Conservation (phyloP, 2,329 filamentous ascomycete species). For the Xylaria sp. region DNA sequence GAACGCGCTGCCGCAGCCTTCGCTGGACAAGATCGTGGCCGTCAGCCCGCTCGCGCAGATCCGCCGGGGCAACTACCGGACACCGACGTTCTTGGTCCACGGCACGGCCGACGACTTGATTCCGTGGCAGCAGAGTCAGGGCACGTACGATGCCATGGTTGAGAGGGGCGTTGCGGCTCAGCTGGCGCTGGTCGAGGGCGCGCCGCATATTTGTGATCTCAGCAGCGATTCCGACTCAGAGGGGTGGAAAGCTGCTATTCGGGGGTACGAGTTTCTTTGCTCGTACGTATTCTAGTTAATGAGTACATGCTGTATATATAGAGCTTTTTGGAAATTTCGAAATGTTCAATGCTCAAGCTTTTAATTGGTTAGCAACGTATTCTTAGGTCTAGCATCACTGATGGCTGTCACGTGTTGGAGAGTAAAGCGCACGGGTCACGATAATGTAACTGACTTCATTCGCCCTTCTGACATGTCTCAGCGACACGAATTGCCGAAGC, state of each 20-base stretch:
- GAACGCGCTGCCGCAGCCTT: conserved; percentile 24
- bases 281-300: conserved; percentile 3
- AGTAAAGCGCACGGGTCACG: background rate
- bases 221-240: conserved; percentile 17
- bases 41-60: conserved; percentile 38
- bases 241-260: conserved; percentile 19
- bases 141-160: conserved; percentile 29
- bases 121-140: conserved; percentile 34
- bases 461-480: too few species aligned
- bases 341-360: background rate
- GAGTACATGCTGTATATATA: background rate
- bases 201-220: conserved; percentile 21
- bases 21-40: conserved; percentile 20
- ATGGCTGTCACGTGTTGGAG: background rate
- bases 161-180: conserved; percentile 18
- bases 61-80: conserved; percentile 29
- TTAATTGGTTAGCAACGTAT: background rate
- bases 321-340: background rate
- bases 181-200: conserved; percentile 18
- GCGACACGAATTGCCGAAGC: too few species aligned
- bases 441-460: background rate
- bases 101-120: conserved; percentile 38
- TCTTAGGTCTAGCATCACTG: background rate
- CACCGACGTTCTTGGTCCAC: conserved; percentile 42
- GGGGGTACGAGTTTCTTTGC: conserved; percentile 17